phyloP scores from a whole-genome alignment of 164 flowering plant genomes.

The Magnolia changhungtana region DNA sequence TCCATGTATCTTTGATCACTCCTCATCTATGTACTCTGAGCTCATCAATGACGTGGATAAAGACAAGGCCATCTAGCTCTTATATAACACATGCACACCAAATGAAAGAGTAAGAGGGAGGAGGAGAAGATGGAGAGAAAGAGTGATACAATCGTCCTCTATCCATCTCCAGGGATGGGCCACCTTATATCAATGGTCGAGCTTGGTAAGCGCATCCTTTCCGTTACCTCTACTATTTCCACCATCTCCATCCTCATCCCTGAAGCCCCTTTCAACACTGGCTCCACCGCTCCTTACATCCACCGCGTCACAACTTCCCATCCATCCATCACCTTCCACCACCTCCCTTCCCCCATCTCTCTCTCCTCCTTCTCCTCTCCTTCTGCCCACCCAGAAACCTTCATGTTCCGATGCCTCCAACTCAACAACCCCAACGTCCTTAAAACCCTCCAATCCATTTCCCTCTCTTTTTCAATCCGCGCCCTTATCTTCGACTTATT shows the following conservation, averaged over 20 bases:
- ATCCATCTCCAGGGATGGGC: constrained; percentile 34
- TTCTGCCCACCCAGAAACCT: constrained; percentile 5
- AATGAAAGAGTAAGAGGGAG: too few species aligned
- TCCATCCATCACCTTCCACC: constrained; percentile 40
- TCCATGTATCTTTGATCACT: too few species aligned
- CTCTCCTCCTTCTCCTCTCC: constrained; percentile 6
- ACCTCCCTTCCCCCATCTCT: constrained; percentile 22
- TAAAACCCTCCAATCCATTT: constrained; percentile 27
- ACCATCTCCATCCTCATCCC: constrained; percentile 25
- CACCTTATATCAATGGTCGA: constrained; percentile 50
- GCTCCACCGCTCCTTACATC: constrained; percentile 35
- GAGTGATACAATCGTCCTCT: constrained; percentile 20
- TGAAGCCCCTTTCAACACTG: constrained; percentile 22
- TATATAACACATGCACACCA: too few species aligned
- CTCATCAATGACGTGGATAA: too few species aligned
- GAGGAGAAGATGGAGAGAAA: not conserved
- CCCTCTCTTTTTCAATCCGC: constrained; percentile 12
- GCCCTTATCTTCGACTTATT: constrained; percentile 45
- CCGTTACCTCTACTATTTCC: constrained; percentile 18
- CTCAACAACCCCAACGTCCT: constrained; percentile 31
- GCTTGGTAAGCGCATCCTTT: constrained; percentile 38
- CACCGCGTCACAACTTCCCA: constrained; percentile 27
- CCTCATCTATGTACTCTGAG: too few species aligned
- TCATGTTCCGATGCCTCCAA: constrained; percentile 23
- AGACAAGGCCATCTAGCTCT: too few species aligned